Percentiles rank a stretch among this genome's conserved stretches.
These are phyloP conservation scores for Cordyceps pruinosa DNA, from an alignment of 2,329 filamentous ascomycete species.

Conservation along the genomic window DNA sequence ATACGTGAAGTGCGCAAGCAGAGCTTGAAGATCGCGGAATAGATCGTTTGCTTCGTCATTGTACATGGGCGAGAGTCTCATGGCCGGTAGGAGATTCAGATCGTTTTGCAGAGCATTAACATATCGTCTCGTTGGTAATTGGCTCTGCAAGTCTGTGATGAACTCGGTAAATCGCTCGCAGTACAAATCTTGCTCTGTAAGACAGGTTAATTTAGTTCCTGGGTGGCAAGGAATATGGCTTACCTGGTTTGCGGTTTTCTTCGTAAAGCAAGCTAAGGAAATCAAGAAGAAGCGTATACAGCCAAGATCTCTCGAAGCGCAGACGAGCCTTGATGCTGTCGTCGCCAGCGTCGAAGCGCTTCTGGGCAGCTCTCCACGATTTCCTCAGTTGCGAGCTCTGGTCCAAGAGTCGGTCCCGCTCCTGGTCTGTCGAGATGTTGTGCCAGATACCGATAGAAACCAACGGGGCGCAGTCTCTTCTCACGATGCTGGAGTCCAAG, in stretches of 20 bases:
- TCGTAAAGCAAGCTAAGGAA: conserved; percentile 70
- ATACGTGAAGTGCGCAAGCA: conserved; percentile 80
- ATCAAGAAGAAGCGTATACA: conserved; percentile 78
- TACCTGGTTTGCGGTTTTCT: conserved; percentile 25
- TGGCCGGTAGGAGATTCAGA: conserved; percentile 70
- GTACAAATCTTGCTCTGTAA: conserved; percentile 64
- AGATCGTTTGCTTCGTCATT: conserved; percentile 67
- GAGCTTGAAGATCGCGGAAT: conserved; percentile 68
- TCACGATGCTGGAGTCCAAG: conserved; percentile 77
- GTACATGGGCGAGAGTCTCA: conserved; percentile 72
- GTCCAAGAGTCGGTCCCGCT: conserved; percentile 66
- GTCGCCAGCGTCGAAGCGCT: conserved; percentile 82
- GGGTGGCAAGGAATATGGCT: background rate
- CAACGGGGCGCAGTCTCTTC: conserved; percentile 92
- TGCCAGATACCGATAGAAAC: conserved; percentile 96
- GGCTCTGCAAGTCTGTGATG: conserved; percentile 82
- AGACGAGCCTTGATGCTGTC: conserved; percentile 69
- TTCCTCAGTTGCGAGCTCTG: conserved; percentile 72
- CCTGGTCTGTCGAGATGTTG: conserved; percentile 72
- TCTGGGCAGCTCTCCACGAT: conserved; percentile 80
- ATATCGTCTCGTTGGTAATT: conserved; percentile 88
- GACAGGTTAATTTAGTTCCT: conserved; percentile 19
- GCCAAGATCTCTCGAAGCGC: conserved; percentile 88
- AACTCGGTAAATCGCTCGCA: conserved; percentile 93
- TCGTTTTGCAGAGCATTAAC: conserved; percentile 85